phyloP scores from a whole-genome alignment of 2,329 filamentous ascomycete species.

The Pseudonectria foliicola region DNA sequence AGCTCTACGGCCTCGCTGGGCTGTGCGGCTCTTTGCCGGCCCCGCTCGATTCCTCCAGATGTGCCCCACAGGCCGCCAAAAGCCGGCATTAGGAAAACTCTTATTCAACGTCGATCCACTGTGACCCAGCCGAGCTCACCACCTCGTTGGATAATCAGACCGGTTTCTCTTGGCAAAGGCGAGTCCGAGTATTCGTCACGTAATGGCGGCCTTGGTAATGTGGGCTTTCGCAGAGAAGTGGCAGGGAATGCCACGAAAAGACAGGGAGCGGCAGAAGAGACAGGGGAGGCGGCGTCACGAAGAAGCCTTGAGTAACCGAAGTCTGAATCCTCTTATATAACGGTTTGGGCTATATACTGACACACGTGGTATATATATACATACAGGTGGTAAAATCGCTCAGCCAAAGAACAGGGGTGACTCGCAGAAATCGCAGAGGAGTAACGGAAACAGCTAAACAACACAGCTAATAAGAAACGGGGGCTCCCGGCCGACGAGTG shows the following conservation, averaged over 20 bases:
- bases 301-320: slow-evolving; percentile 14
- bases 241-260: too few relatives aligned
- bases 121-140: slow-evolving; percentile 5
- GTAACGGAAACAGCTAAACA: neutral
- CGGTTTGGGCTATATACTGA: slow-evolving; percentile 9
- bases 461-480: slow-evolving; percentile 8
- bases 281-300: too few relatives aligned
- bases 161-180: too few relatives aligned
- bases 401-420: slow-evolving; percentile 6
- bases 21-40: slow-evolving; percentile 11
- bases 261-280: too few relatives aligned
- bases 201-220: too few relatives aligned
- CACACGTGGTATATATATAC: slow-evolving; percentile 12
- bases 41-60: slow-evolving; percentile 11
- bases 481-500: slow-evolving; percentile 5
- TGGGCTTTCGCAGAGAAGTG: too few relatives aligned
- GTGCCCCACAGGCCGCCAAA: slow-evolving; percentile 8
- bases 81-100: slow-evolving; percentile 21
- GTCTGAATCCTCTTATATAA: slow-evolving; percentile 24
- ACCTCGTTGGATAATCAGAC: neutral
- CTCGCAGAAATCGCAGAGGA: slow-evolving; percentile 12
- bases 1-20: neutral
- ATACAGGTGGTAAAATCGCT: slow-evolving; percentile 13
- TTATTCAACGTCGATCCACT: slow-evolving; percentile 24
- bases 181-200: too few relatives aligned